Percentiles rank a stretch among this genome's conserved stretches.
phyloP scores from a whole-genome alignment of 2,329 filamentous ascomycete species.

The Orbilia oligospora region DNA sequence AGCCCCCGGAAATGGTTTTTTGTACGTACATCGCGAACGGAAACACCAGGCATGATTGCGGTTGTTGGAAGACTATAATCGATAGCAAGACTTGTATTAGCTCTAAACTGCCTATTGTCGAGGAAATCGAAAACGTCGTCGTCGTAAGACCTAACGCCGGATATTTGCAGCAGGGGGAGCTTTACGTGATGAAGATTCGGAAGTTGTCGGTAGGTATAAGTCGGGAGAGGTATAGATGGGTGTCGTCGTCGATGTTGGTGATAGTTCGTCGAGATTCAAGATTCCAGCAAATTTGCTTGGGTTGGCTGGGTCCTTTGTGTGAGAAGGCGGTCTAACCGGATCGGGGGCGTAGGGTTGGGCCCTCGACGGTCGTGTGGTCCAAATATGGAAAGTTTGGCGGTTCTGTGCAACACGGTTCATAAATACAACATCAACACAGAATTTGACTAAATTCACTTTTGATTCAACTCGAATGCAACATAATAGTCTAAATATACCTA shows the following conservation, averaged over 20 bases:
- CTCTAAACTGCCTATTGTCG: constrained; percentile 3
- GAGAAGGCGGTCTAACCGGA: constrained; percentile 45
- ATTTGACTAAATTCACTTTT: not conserved
- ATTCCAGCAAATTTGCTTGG: constrained; percentile 59
- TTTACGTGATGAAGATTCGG: constrained; percentile 54
- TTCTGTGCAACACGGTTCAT: not conserved
- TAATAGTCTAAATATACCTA: too few relatives aligned
- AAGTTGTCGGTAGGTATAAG: constrained; percentile 40
- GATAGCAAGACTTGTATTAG: constrained; percentile 42
- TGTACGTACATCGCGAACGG: constrained; percentile 63
- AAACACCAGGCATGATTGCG: constrained; percentile 65
- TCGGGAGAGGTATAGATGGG: constrained; percentile 37
- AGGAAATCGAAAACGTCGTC: constrained; percentile 18
- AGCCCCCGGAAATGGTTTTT: constrained; percentile 5
- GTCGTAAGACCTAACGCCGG: not conserved
- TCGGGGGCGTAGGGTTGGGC: constrained; percentile 51
- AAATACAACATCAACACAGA: constrained; percentile 40
- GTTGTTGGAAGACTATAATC: constrained; percentile 50
- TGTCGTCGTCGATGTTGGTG: constrained; percentile 60
- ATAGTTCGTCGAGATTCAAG: constrained; percentile 51
- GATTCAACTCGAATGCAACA: not conserved
- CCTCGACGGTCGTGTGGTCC: constrained; percentile 9
- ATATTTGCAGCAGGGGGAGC: not conserved
- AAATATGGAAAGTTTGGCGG: constrained; percentile 25
- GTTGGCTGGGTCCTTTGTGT: constrained; percentile 59